These are phyloP conservation scores for Coelastrella sp. DNA, from an alignment of 139 green algal species.

Conservation along the genomic window DNA sequence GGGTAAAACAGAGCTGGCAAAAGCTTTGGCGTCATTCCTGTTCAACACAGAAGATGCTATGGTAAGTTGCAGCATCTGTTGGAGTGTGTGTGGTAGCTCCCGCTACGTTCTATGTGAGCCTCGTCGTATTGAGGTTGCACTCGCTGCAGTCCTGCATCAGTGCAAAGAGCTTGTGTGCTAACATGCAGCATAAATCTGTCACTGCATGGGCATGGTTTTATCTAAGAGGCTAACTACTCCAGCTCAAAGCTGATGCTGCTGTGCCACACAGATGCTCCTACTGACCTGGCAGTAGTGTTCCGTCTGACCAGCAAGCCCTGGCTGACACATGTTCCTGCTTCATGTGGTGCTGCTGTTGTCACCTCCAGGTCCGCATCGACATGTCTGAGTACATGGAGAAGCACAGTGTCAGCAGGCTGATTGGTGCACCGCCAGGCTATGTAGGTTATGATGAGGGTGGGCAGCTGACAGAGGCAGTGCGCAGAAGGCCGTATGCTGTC, in stretches of 20 bases:
- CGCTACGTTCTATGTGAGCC: not conserved
- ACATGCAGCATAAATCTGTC: no score
- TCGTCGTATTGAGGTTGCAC: not conserved
- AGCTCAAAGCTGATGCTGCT: no score
- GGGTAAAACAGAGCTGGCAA: conserved; percentile 98
- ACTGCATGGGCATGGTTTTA: no score
- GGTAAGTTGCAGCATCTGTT: conserved; percentile 48
- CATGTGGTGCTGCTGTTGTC: not conserved
- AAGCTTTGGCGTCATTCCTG: conserved; percentile 89
- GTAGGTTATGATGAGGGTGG: conserved; percentile 96
- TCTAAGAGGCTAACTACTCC: no score
- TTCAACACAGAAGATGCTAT: conserved; percentile 94
- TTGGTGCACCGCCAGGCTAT: conserved; percentile 88
- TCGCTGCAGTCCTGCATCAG: no score
- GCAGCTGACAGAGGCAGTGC: conserved; percentile 95
- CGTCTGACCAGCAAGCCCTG: not conserved
- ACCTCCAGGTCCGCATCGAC: conserved; percentile 88
- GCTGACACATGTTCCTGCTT: not conserved
- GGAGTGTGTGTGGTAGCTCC: not conserved
- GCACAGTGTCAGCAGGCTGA: conserved; percentile 87
- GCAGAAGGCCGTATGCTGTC: conserved; percentile 85
- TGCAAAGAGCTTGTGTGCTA: no score
- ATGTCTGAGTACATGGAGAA: conserved; percentile 99
- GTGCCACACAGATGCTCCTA: no score
- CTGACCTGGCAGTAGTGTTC: no score